phyloP scores from a whole-genome alignment of 1,284 basidiomycete species.

The Tylopilus orsonianus region DNA sequence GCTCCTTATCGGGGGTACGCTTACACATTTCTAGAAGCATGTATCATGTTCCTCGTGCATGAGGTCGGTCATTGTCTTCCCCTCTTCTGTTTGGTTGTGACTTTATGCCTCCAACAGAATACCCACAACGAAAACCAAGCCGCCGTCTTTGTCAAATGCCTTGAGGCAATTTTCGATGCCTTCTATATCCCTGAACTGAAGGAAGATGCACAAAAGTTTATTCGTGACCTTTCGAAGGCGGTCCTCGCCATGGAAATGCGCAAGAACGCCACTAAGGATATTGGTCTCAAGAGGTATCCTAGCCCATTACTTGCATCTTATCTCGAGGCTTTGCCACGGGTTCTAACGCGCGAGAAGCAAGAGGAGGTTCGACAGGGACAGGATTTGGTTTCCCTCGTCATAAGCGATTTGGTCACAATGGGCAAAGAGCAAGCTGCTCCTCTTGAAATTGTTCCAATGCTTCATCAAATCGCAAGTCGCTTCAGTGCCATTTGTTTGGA shows the following conservation, averaged over 20 bases:
- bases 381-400: slow-evolving; percentile 58
- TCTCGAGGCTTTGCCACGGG: slow-evolving; percentile 75
- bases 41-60: slow-evolving; percentile 70
- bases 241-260: slow-evolving; percentile 70
- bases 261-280: slow-evolving; percentile 53
- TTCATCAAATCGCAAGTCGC: slow-evolving; percentile 78
- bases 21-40: slow-evolving; percentile 78
- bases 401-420: slow-evolving; percentile 68
- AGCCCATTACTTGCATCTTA: slow-evolving; percentile 67
- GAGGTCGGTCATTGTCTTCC: slow-evolving; percentile 51
- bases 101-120: slow-evolving; percentile 47
- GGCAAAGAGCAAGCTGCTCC: slow-evolving; percentile 45
- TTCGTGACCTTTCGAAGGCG: slow-evolving; percentile 66
- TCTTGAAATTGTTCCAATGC: slow-evolving; percentile 60
- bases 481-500: slow-evolving; percentile 87
- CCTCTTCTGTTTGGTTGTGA: background rate
- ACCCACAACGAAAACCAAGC: slow-evolving; percentile 74
- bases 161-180: slow-evolving; percentile 83
- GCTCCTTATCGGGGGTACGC: slow-evolving; percentile 64
- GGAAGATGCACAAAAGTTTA: slow-evolving; percentile 65
- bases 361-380: slow-evolving; percentile 62
- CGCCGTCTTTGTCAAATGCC: slow-evolving; percentile 64
- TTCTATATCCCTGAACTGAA: slow-evolving; percentile 70
- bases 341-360: slow-evolving; percentile 63
- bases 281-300: slow-evolving; percentile 55